Evolutionary conservation across 345 rosid genomes (phyloP), one percentile per base, ranked within the genome.

Genomic region (Boechera stricta): DNA sequence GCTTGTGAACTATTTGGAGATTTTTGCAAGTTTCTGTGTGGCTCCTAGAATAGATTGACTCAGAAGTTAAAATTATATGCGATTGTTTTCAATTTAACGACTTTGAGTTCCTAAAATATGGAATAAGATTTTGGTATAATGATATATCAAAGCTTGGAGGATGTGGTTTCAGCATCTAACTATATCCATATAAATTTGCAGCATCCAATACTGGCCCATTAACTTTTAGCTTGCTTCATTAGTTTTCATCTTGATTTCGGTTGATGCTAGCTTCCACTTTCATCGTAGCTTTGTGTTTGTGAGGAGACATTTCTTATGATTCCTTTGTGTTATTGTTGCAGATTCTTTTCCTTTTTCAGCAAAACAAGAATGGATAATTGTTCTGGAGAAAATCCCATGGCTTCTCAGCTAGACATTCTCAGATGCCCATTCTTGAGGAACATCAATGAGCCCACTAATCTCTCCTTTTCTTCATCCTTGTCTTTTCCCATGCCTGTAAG

Each of bases 341-440:
- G 80, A 69, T 70, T 77, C 57, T 53, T 15, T 13, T 47, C 51
- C 2, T 62, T 77, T 69, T 28, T 56, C 65, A 55, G 10, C 54
- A 9, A 29, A 44, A 59, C 54, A 71, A 78, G 61, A 80, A 90
- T 90, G 98, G 92, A 84, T 57, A 66, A 18, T 64, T 85, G 86
- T 81, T 78, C 86, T 79, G 83, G 87, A 74, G 91, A 91, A 70
- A 89, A 87, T 15, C 64, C 85, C 15, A 72, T 76, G 61, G 54
- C 86, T 67, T 83, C 93, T 64, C 85, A 84, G 36, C 54, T 79
- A 26, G 90, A 88, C 75, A 74, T 90, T 15, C 82, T 84, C 7
- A 85, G 92, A 81, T 94, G 98, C 65, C 98, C 98, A 0, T 94
- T 94, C 83, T 85, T 94, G 88, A 89, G 97, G 84, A 94, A 94